These are phyloP conservation scores for Austroboletus eburneus DNA, from an alignment of 768 basidiomycete genomes.

Conservation along the genomic window DNA sequence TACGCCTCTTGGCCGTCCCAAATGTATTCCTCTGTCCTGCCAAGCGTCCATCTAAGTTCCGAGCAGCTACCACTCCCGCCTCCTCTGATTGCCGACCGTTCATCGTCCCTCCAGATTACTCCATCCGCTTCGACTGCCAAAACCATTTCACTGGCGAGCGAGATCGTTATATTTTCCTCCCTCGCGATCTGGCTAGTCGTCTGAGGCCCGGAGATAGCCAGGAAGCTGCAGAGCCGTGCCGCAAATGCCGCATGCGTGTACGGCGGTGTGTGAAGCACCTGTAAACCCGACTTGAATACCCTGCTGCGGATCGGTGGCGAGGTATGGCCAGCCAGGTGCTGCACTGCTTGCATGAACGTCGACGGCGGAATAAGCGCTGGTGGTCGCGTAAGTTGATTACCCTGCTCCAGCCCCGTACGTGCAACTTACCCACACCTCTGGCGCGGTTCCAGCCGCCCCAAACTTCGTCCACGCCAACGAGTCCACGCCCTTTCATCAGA, in stretches of 20 bases:
- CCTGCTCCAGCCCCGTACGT: background rate
- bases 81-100: constrained; percentile 29
- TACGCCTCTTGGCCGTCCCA: constrained; percentile 62
- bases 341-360: constrained; percentile 74
- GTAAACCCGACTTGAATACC: constrained; percentile 67
- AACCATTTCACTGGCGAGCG: constrained; percentile 76
- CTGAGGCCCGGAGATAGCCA: constrained; percentile 47
- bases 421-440: constrained; percentile 69
- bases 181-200: constrained; percentile 69
- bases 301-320: constrained; percentile 63
- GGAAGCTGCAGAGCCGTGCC: constrained; percentile 52
- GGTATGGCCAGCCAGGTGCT: constrained; percentile 62
- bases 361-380: constrained; percentile 86
- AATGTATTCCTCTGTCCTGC: constrained; percentile 59
- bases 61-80: constrained; percentile 45
- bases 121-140: constrained; percentile 67
- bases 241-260: constrained; percentile 69
- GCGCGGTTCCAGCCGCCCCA: constrained; percentile 97
- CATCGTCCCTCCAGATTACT: constrained; percentile 75
- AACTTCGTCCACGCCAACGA: constrained; percentile 86
- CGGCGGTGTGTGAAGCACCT: constrained; percentile 78
- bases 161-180: constrained; percentile 67
- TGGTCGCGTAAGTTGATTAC: background rate
- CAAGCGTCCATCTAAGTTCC: constrained; percentile 71
- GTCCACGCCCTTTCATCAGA: constrained; percentile 74